A percentile compares a stretch with the other conserved stretches of the same genome.
phyloP scores from a whole-genome alignment of 1,284 basidiomycete genomes.

The Pascua guehoae region DNA sequence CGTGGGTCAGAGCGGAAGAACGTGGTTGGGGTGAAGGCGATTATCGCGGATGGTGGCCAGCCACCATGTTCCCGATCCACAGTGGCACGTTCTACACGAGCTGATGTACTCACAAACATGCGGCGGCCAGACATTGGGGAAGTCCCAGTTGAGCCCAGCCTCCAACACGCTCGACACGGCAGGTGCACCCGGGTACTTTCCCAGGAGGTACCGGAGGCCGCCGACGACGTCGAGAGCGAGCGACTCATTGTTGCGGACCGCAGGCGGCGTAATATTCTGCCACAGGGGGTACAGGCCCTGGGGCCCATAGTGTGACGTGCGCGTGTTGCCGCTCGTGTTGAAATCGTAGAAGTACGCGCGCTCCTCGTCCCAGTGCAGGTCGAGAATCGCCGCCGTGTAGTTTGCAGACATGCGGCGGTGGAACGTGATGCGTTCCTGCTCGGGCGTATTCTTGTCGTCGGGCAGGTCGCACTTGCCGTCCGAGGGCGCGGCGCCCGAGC shows the following conservation, averaged over 20 bases:
- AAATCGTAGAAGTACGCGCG: slow-evolving; percentile 75
- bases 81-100: too few relatives aligned
- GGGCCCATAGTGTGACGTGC: slow-evolving; percentile 62
- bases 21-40: too few relatives aligned
- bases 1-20: too few relatives aligned
- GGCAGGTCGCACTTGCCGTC: too few relatives aligned
- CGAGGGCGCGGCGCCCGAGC: too few relatives aligned
- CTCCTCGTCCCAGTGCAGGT: slow-evolving; percentile 76
- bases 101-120: slow-evolving; percentile 56
- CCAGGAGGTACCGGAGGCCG: slow-evolving; percentile 69
- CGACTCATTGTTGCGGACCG: slow-evolving; percentile 57
- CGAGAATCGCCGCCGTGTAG: slow-evolving; percentile 68
- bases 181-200: slow-evolving; percentile 79
- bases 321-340: slow-evolving; percentile 63
- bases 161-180: slow-evolving; percentile 62
- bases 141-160: slow-evolving; percentile 74
- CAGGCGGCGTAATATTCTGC: slow-evolving; percentile 75
- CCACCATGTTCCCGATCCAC: too few relatives aligned
- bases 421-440: slow-evolving; percentile 35
- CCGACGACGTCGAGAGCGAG: slow-evolving; percentile 69
- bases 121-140: slow-evolving; percentile 60
- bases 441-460: too few relatives aligned
- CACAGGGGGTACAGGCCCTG: slow-evolving; percentile 83
- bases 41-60: too few relatives aligned
- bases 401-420: slow-evolving; percentile 61